Evolutionary conservation across 2,329 filamentous ascomycete species (phyloP).

Genomic region (Hirsutella minnesotensis): DNA sequence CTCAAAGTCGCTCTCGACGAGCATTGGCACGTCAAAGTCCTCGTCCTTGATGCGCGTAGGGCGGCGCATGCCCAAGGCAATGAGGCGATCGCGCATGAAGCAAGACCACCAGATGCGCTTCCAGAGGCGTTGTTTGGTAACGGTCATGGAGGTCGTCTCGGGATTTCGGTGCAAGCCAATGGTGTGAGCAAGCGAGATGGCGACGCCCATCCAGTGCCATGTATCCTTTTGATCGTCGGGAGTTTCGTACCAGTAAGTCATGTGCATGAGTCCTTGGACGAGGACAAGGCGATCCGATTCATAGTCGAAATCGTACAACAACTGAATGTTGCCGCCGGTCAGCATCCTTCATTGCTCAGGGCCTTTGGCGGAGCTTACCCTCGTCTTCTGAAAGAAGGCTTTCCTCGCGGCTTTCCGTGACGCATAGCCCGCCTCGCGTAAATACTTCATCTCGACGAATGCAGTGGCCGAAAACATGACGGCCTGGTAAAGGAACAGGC

Average conservation of each 20-base stretch:
- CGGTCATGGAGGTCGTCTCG: constrained; percentile 60
- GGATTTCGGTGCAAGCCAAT: constrained; percentile 88
- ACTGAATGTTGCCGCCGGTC: constrained; percentile 28
- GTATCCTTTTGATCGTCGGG: constrained; percentile 96
- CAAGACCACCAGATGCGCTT: constrained; percentile 98
- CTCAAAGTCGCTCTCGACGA: constrained; percentile 76
- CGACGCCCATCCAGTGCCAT: constrained; percentile 98
- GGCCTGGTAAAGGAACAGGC: constrained; percentile 81
- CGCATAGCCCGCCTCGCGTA: constrained; percentile 66
- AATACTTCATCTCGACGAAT: constrained; percentile 69
- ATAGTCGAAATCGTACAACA: constrained; percentile 92
- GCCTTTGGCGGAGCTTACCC: constrained; percentile 56
- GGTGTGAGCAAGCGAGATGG: constrained; percentile 83
- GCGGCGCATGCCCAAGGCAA: constrained; percentile 85
- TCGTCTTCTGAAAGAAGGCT: constrained; percentile 78
- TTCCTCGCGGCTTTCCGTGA: constrained; percentile 74
- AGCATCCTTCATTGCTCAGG: background rate
- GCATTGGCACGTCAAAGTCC: constrained; percentile 88
- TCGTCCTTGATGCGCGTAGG: constrained; percentile 87
- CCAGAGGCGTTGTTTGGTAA: constrained; percentile 68
- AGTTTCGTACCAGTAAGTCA: constrained; percentile 97
- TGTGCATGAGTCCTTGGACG: constrained; percentile 77
- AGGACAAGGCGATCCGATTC: constrained; percentile 81
- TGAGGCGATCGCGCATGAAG: constrained; percentile 87
- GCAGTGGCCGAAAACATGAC: constrained; percentile 90